phyloP scores from a whole-genome alignment of 2,329 filamentous ascomycete species.

The Cladophialophora yegresii region DNA sequence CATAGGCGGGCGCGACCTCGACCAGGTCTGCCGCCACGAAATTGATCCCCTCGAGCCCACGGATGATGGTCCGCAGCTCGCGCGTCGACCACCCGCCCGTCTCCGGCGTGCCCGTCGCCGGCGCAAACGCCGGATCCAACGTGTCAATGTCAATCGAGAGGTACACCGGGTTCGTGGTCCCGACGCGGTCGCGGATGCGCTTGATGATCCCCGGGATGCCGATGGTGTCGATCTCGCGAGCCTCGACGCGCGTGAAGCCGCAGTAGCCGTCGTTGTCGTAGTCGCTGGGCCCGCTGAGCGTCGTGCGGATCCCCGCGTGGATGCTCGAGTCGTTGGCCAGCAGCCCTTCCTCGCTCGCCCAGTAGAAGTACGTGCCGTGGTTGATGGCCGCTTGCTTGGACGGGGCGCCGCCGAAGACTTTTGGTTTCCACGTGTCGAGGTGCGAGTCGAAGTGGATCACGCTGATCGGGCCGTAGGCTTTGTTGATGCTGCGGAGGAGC shows the following conservation, averaged over 20 bases:
- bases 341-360: slow-evolving; percentile 75
- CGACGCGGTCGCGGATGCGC: slow-evolving; percentile 73
- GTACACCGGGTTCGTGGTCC: slow-evolving; percentile 73
- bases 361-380: slow-evolving; percentile 87
- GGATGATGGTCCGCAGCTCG: slow-evolving; percentile 60
- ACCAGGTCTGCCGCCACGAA: slow-evolving; percentile 64
- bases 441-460: slow-evolving; percentile 67
- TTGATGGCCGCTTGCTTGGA: slow-evolving; percentile 76
- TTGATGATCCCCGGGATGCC: slow-evolving; percentile 74
- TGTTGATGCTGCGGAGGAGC: slow-evolving; percentile 60
- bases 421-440: slow-evolving; percentile 70
- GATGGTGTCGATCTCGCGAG: slow-evolving; percentile 68
- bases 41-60: slow-evolving; percentile 60
- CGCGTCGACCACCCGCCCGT: slow-evolving; percentile 64
- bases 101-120: slow-evolving; percentile 61
- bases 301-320: slow-evolving; percentile 83
- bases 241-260: slow-evolving; percentile 80
- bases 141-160: slow-evolving; percentile 86
- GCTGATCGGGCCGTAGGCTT: slow-evolving; percentile 67
- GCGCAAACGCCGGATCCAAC: slow-evolving; percentile 71
- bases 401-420: slow-evolving; percentile 81
- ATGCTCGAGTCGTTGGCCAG: slow-evolving; percentile 82
- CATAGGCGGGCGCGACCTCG: slow-evolving; percentile 64
- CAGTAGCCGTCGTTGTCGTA: slow-evolving; percentile 85
- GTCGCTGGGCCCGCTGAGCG: slow-evolving; percentile 73